Conservation (phyloP, 2,329 filamentous ascomycete species). For the Apiospora pterosperma region DNA sequence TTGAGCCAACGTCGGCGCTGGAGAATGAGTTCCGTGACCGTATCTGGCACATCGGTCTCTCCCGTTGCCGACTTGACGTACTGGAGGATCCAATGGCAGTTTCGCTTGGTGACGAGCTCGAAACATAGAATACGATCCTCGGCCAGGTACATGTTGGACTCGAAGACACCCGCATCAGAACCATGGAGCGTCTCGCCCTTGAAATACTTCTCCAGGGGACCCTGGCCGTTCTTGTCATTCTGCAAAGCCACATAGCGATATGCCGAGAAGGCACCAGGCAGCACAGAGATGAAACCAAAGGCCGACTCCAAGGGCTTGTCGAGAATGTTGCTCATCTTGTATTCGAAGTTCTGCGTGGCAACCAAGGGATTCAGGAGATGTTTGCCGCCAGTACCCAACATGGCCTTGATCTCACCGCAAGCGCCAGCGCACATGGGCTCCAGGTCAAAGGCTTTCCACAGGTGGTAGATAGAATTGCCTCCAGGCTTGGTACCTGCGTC, state of each 20-base stretch:
- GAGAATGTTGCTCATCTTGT: slow-evolving; percentile 99
- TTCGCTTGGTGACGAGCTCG: slow-evolving; percentile 95
- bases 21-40: slow-evolving; percentile 90
- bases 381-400: slow-evolving; percentile 80
- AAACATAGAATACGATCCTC: slow-evolving; percentile 95
- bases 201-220: slow-evolving; percentile 96
- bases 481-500: slow-evolving; percentile 96
- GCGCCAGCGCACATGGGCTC: slow-evolving; percentile 97
- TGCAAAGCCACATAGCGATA: slow-evolving; percentile 95
- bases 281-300: slow-evolving; percentile 96
- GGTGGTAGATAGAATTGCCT: slow-evolving; percentile 90
- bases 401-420: slow-evolving; percentile 96
- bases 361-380: slow-evolving; percentile 91
- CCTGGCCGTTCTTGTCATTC: slow-evolving; percentile 93
- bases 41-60: slow-evolving; percentile 94
- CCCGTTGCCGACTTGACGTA: slow-evolving; percentile 98
- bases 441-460: slow-evolving; percentile 98
- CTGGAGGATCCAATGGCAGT: slow-evolving; percentile 95
- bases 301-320: slow-evolving; percentile 97
- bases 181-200: slow-evolving; percentile 97
- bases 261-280: slow-evolving; percentile 90
- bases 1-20: slow-evolving; percentile 97
- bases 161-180: slow-evolving; percentile 94
- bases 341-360: slow-evolving; percentile 97
- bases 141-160: slow-evolving; percentile 92